phyloP scores from a whole-genome alignment of 1,139 yeast species.

The Taphrina flavorubra region DNA sequence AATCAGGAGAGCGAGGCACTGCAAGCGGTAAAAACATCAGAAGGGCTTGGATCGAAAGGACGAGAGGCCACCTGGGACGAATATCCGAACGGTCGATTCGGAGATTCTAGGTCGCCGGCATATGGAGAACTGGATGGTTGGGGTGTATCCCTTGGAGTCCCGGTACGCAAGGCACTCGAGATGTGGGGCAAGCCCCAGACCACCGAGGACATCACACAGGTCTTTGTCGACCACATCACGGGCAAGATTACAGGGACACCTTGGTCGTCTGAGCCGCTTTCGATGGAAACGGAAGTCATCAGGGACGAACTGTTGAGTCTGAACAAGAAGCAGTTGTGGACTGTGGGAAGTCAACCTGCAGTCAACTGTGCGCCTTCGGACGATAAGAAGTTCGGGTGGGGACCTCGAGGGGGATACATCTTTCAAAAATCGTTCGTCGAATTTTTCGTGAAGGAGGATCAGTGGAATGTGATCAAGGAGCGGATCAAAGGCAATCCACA shows the following conservation, averaged over 20 bases:
- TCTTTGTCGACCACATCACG: slow-evolving; percentile 76
- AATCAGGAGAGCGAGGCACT: slow-evolving; percentile 1
- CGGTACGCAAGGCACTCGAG: slow-evolving; percentile 69
- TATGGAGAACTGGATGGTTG: slow-evolving; percentile 98
- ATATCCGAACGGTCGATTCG: slow-evolving; percentile 96
- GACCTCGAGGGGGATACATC: slow-evolving; percentile 85
- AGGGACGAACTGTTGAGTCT: slow-evolving; percentile 86
- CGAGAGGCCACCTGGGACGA: slow-evolving; percentile 98
- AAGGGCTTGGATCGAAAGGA: slow-evolving; percentile 59
- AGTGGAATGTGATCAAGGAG: slow-evolving; percentile 60
- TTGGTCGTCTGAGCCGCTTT: slow-evolving; percentile 81
- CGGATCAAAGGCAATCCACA: slow-evolving; percentile 61
- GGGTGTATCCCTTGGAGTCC: slow-evolving; percentile 84
- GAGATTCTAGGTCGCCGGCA: slow-evolving; percentile 94
- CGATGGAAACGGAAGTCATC: slow-evolving; percentile 87
- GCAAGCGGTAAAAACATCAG: slow-evolving; percentile 33
- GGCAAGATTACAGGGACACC: slow-evolving; percentile 81
- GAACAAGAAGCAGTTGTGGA: slow-evolving; percentile 76
- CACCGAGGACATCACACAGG: slow-evolving; percentile 65
- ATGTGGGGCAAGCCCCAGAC: slow-evolving; percentile 84
- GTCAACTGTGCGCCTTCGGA: slow-evolving; percentile 72
- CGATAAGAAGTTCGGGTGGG: slow-evolving; percentile 95
- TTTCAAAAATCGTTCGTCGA: slow-evolving; percentile 95
- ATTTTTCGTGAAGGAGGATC: slow-evolving; percentile 71
- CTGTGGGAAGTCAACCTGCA: slow-evolving; percentile 96